Percentiles rank a stretch among this genome's conserved stretches.
phyloP scores from a whole-genome alignment of 2,329 filamentous ascomycete genomes.

The Tolypocladium pustulatum region DNA sequence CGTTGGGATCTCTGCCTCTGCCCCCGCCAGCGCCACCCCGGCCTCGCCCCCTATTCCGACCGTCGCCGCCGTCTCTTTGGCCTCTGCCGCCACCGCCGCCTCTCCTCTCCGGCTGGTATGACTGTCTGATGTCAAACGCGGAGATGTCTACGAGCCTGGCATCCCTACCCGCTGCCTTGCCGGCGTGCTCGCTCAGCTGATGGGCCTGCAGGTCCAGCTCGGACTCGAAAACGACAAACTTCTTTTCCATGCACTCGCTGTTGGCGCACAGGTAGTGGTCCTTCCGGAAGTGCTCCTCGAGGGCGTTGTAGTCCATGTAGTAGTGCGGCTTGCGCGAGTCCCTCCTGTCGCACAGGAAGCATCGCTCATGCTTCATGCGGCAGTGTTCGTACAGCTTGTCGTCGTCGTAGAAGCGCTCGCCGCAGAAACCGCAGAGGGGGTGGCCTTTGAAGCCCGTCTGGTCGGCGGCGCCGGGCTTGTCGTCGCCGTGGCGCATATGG shows the following conservation, averaged over 20 bases:
- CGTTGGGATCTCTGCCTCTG: slow-evolving; percentile 77
- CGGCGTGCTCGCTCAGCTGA: slow-evolving; percentile 74
- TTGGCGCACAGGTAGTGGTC: slow-evolving; percentile 84
- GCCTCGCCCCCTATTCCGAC: slow-evolving; percentile 23
- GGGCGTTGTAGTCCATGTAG: slow-evolving; percentile 75
- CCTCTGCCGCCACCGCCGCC: slow-evolving; percentile 31
- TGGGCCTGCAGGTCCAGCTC: slow-evolving; percentile 94
- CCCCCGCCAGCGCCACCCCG: slow-evolving; percentile 24
- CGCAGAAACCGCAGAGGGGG: slow-evolving; percentile 88
- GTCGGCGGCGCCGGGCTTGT: slow-evolving; percentile 77
- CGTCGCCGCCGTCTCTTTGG: slow-evolving; percentile 28
- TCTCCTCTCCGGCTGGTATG: slow-evolving; percentile 53
- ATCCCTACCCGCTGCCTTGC: slow-evolving; percentile 76
- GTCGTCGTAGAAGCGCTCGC: slow-evolving; percentile 85
- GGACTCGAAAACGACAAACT: slow-evolving; percentile 92
- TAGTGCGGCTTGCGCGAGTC: slow-evolving; percentile 72
- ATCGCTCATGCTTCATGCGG: slow-evolving; percentile 85
- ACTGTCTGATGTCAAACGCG: slow-evolving; percentile 66
- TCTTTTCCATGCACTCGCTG: slow-evolving; percentile 85
- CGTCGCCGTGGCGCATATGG: slow-evolving; percentile 86
- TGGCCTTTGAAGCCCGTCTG: slow-evolving; percentile 96
- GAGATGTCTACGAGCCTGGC: slow-evolving; percentile 80
- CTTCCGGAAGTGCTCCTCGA: slow-evolving; percentile 78
- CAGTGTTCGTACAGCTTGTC: slow-evolving; percentile 94
- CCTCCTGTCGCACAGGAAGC: slow-evolving; percentile 79